These are phyloP conservation scores for Trypanosoma scelopori DNA, from an alignment of 208 protist genomes.

Conservation along the genomic window DNA sequence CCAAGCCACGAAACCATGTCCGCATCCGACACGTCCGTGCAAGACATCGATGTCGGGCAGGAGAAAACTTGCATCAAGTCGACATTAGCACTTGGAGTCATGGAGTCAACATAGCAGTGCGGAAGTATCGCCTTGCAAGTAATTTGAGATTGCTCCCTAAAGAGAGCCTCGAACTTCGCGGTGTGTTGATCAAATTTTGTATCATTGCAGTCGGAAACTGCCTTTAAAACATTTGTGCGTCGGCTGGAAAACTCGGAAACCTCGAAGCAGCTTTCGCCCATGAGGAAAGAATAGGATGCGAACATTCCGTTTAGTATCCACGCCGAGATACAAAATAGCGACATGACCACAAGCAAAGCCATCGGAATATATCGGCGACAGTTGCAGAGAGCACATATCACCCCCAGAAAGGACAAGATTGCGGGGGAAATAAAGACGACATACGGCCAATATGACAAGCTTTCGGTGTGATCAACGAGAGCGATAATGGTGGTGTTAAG, in stretches of 20 bases:
- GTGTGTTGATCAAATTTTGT: slow-evolving; percentile 5
- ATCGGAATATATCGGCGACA: slow-evolving; percentile 31
- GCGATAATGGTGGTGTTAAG: slow-evolving; percentile 12
- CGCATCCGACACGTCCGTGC: not conserved
- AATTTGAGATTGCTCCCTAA: not conserved
- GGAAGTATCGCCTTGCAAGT: slow-evolving; percentile 10
- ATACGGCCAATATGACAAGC: slow-evolving; percentile 32
- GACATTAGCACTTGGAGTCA: slow-evolving; percentile 7
- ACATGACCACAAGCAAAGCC: slow-evolving; percentile 32
- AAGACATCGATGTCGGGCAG: slow-evolving; percentile 20
- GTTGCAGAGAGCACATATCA: slow-evolving; percentile 33
- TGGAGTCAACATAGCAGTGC: slow-evolving; percentile 11
- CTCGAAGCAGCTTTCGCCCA: slow-evolving; percentile 40
- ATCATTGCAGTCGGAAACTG: slow-evolving; percentile 31
- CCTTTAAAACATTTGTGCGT: slow-evolving; percentile 26
- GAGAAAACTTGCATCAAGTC: slow-evolving; percentile 11
- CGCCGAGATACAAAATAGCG: slow-evolving; percentile 27
- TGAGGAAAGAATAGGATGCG: slow-evolving; percentile 16
- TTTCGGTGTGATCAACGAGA: not conserved
- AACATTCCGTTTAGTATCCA: slow-evolving; percentile 30
- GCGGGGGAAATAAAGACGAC: slow-evolving; percentile 27
- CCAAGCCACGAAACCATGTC: slow-evolving; percentile 15
- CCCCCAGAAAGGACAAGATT: slow-evolving; percentile 19
- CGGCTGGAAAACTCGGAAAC: slow-evolving; percentile 31
- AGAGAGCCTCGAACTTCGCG: slow-evolving; percentile 1